Evolutionary conservation across 2,329 filamentous ascomycete genomes (phyloP).

Genomic region (Thermothelomyces thermophilus): DNA sequence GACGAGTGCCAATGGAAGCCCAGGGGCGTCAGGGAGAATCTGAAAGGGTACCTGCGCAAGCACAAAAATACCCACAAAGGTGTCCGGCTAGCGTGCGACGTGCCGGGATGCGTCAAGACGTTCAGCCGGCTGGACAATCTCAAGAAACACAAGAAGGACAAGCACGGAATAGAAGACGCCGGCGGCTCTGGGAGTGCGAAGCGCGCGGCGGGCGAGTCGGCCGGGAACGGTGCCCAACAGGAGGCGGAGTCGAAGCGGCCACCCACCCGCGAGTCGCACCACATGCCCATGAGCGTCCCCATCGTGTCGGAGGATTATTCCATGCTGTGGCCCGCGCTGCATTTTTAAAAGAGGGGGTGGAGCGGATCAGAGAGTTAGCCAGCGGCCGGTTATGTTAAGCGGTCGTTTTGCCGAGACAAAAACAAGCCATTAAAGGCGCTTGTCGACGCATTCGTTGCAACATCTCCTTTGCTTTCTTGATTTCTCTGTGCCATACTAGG

Average conservation of each 20-base stretch:
- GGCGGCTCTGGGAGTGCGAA: slow-evolving; percentile 17
- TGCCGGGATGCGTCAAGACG: slow-evolving; percentile 26
- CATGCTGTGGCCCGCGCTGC: slow-evolving; percentile 26
- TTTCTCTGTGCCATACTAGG: background rate
- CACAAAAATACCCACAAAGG: slow-evolving; percentile 30
- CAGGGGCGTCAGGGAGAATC: slow-evolving; percentile 26
- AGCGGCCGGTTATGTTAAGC: background rate
- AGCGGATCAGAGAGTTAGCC: too few relatives aligned
- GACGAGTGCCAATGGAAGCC: slow-evolving; percentile 29
- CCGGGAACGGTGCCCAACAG: slow-evolving; percentile 11
- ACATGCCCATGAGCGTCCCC: slow-evolving; percentile 5
- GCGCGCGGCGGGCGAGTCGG: slow-evolving; percentile 15
- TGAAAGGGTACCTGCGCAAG: slow-evolving; percentile 29
- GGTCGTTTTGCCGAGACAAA: background rate
- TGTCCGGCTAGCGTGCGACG: slow-evolving; percentile 24
- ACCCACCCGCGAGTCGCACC: slow-evolving; percentile 17
- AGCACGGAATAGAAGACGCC: slow-evolving; percentile 26
- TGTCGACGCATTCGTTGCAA: background rate
- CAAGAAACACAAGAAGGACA: slow-evolving; percentile 29
- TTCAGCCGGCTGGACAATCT: slow-evolving; percentile 29
- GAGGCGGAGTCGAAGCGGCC: slow-evolving; percentile 13
- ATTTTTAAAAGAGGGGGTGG: slow-evolving; percentile 15
- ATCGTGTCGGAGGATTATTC: slow-evolving; percentile 21
- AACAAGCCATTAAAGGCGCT: background rate
- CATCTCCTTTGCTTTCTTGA: background rate